These are phyloP conservation scores for Rhizophagus prolifer DNA, from an alignment of 192 early-diverging fungal genomes.

Conservation along the genomic window DNA sequence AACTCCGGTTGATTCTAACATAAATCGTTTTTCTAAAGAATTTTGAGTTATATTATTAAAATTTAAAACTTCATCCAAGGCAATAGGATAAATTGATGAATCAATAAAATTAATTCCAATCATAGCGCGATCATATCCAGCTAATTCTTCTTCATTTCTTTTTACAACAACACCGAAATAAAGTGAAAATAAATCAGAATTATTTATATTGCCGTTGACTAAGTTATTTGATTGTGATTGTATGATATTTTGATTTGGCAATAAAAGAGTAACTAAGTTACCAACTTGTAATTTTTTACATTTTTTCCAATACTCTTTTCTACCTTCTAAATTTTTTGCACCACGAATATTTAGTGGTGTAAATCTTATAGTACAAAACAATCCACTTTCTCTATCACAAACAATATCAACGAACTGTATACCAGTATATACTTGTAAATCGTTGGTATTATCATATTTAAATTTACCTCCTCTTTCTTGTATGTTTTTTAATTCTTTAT, in stretches of 20 bases:
- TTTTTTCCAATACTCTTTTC: constrained; percentile 47
- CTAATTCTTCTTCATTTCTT: constrained; percentile 32
- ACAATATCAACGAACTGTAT: constrained; percentile 40
- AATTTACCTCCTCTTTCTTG: constrained; percentile 34
- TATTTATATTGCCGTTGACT: background rate
- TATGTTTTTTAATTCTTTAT: constrained; percentile 17
- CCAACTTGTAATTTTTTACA: constrained; percentile 43
- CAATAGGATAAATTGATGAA: constrained; percentile 29
- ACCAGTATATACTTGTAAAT: constrained; percentile 40
- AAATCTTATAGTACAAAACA: constrained; percentile 34
- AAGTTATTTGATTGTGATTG: too few relatives aligned
- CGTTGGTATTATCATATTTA: constrained; percentile 22
- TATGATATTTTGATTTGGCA: constrained; percentile 17
- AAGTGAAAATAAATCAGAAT: background rate
- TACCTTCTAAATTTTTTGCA: background rate
- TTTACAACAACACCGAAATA: constrained; percentile 37
- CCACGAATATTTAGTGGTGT: background rate
- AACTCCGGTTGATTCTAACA: constrained; percentile 41
- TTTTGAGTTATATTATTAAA: background rate
- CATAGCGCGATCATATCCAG: constrained; percentile 16
- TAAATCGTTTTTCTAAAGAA: constrained; percentile 12
- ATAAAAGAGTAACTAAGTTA: constrained; percentile 42
- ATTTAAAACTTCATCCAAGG: constrained; percentile 17
- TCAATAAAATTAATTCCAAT: constrained; percentile 40
- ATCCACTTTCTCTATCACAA: constrained; percentile 20